Base-by-base conservation (phyloP, 179 eudicot species). In the Monotropa hypopitys region DNA sequence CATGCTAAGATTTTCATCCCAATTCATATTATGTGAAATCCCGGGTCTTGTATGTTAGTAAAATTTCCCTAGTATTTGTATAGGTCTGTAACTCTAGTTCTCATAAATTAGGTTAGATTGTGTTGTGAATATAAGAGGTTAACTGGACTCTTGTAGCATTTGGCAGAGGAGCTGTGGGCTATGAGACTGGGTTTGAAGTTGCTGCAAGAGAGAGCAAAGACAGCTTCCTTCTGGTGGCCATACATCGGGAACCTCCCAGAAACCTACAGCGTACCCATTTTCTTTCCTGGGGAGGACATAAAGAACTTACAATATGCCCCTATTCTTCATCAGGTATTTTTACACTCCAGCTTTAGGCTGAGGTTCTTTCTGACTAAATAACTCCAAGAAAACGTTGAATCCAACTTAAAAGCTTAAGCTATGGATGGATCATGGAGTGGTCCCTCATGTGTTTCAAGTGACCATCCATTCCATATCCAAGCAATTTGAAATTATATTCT, bases 111-210 rank as follows among this genome's bases (percentile, higher is more conserved):
- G 90, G 89, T 73, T 87, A 83, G 75, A 80, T 75, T 84, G 82
- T 84, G 80, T 87, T 85, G 88, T 85, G 88, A 90, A 77, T 83
- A 72, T 78, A 76, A 82, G 86, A 88, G 84, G 88, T 90, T 88
- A 88, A 89, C 82, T 89, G 89, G 92, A 84, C 84, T 81, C 82
- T 88, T 87, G 89, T 78, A 88, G 91, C 87, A 84, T 89, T 90
- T 94, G 97, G 84, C 98, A 94, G 98, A 90, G 89, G 97, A 94
- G 82, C 90, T 94, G 30, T 94, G 98, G 98, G 89, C 97, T 65
- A 88, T 94, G 98, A 88, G 77, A 84, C 79, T 94, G 85, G 97
- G 97, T 74, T 76, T 94, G 80, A 92, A 87, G 87, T 91, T 94
- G 77, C 90, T 94, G 66, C 93, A 88, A 85, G 98, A 94, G 84